These are phyloP conservation scores for Nicotiana attenuata DNA, from an alignment of 257 asterid species.

Conservation along the genomic window DNA sequence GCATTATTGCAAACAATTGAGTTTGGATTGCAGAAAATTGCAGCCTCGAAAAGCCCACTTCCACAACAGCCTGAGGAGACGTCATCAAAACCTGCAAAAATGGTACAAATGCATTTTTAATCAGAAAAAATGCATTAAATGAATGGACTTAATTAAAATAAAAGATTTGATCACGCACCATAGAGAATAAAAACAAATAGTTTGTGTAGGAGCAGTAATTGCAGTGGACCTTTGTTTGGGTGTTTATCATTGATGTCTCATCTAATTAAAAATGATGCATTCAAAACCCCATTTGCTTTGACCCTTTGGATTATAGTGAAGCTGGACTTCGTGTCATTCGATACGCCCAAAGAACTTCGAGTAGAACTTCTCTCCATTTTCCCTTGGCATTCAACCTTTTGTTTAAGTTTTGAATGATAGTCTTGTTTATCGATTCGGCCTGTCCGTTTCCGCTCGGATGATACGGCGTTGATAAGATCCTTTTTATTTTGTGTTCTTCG, in stretches of 20 bases:
- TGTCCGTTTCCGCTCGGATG: too few relatives aligned
- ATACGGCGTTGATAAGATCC: too few relatives aligned
- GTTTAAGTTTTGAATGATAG: too few relatives aligned
- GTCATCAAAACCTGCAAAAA: slow-evolving; percentile 36
- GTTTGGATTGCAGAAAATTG: slow-evolving; percentile 36
- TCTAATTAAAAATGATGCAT: not conserved
- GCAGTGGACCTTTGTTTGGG: not conserved
- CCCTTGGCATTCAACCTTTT: too few relatives aligned
- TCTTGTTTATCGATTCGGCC: too few relatives aligned
- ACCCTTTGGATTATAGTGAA: not conserved
- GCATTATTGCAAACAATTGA: slow-evolving; percentile 40
- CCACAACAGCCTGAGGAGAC: slow-evolving; percentile 60
- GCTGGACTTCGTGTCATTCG: not conserved
- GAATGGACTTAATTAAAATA: not conserved
- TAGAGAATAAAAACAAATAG: slow-evolving; percentile 5
- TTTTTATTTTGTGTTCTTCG: too few relatives aligned
- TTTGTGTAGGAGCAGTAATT: not conserved
- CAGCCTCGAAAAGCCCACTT: slow-evolving; percentile 40
- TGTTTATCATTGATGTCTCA: not conserved
- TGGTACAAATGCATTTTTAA: not conserved
- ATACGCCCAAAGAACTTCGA: too few relatives aligned
- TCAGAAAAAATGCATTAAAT: not conserved
- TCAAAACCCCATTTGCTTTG: not conserved
- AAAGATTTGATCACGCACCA: slow-evolving; percentile 29
- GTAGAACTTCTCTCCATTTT: too few relatives aligned